A percentile compares a stretch with the other conserved stretches of the same genome.
phyloP scores from a whole-genome alignment of 2,329 filamentous ascomycete genomes.

The Akanthomyces dipterigenus region DNA sequence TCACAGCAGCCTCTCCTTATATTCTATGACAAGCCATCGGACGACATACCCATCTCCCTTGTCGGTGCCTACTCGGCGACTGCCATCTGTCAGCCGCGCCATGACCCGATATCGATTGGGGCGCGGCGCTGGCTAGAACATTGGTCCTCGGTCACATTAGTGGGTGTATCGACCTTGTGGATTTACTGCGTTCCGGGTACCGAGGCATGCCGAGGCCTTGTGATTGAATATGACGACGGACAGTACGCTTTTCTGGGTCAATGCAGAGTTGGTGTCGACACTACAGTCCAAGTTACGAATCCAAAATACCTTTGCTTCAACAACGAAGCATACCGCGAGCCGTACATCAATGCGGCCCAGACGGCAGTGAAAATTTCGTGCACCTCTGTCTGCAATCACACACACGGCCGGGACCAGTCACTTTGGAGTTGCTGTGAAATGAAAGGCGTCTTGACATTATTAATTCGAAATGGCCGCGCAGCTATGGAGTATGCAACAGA shows the following conservation, averaged over 20 bases:
- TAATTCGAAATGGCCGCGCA: neutral
- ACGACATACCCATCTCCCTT: neutral
- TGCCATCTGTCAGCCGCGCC: neutral
- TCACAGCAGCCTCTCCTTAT: neutral
- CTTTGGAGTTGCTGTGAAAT: neutral
- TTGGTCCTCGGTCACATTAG: neutral
- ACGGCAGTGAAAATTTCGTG: neutral
- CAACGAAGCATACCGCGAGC: neutral
- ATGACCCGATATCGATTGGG: neutral
- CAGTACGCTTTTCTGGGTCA: neutral
- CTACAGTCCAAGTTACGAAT: neutral
- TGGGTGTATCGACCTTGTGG: neutral
- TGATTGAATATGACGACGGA: neutral
- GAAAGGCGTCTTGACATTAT: neutral
- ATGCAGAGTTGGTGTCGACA: neutral
- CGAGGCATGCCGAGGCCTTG: neutral
- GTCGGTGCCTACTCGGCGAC: neutral
- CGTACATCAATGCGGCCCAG: neutral
- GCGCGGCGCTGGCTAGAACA: neutral
- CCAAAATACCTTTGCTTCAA: neutral
- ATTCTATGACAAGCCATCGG: neutral
- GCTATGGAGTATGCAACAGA: neutral
- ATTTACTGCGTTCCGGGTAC: neutral
- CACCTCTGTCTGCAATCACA: neutral
- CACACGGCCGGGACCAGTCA: neutral